Percentiles rank a stretch among this genome's conserved stretches.
phyloP scores from a whole-genome alignment of 768 basidiomycete genomes.

The Podaxis mareebaensis region DNA sequence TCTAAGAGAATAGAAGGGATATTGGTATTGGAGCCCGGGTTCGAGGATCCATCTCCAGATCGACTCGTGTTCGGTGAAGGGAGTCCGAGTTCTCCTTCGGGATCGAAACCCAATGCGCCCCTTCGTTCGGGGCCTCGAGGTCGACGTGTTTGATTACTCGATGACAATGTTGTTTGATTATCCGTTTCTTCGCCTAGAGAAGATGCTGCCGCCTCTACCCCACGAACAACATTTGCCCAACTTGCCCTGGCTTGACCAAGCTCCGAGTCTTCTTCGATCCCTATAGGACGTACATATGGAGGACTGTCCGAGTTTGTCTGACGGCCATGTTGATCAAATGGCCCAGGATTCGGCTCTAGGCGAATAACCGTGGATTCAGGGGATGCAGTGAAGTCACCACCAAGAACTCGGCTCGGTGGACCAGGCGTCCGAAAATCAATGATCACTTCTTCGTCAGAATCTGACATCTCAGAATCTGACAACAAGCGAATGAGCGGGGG shows the following conservation, averaged over 20 bases:
- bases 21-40: neutral
- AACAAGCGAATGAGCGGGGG: conserved; percentile 13
- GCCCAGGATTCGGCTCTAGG: conserved; percentile 7
- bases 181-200: neutral
- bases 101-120: conserved; percentile 6
- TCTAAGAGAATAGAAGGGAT: conserved; percentile 5
- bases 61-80: neutral
- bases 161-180: neutral
- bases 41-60: neutral
- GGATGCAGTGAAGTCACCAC: conserved; percentile 7
- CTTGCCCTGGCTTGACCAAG: conserved; percentile 11
- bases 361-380: conserved; percentile 11
- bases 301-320: neutral
- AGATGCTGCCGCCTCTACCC: conserved; percentile 11
- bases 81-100: conserved; percentile 9
- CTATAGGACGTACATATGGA: neutral
- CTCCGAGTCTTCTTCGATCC: conserved; percentile 3
- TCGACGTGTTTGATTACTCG: neutral
- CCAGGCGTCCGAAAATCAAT: conserved; percentile 10
- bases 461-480: conserved; percentile 12
- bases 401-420: conserved; percentile 1
- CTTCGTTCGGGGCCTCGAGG: conserved; percentile 1
- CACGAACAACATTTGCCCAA: conserved; percentile 14
- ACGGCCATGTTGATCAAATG: neutral
- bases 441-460: conserved; percentile 14